Conservation (phyloP, 768 basidiomycete genomes). For the Daedaleopsis nitida region DNA sequence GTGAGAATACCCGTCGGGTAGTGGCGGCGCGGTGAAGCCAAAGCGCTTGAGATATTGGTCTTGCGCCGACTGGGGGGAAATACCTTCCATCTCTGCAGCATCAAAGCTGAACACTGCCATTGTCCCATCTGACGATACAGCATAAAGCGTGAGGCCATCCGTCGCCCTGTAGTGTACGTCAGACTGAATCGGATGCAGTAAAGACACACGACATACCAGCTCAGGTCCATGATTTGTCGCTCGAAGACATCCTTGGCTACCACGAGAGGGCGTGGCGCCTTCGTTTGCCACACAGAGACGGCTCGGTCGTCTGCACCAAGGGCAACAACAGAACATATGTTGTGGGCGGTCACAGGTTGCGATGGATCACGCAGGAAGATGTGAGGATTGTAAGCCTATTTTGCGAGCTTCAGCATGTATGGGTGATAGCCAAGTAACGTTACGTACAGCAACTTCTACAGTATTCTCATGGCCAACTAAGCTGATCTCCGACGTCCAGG, state of each 20-base stretch:
- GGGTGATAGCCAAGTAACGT: not conserved
- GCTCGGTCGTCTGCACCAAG: constrained; percentile 93
- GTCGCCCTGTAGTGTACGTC: constrained; percentile 64
- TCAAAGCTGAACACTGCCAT: constrained; percentile 89
- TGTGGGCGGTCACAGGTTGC: constrained; percentile 69
- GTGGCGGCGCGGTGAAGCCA: constrained; percentile 65
- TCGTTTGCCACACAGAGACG: constrained; percentile 96
- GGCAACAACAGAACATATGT: constrained; percentile 90
- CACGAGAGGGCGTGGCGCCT: constrained; percentile 85
- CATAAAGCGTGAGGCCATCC: constrained; percentile 91
- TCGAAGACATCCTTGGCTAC: constrained; percentile 95
- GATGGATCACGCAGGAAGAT: constrained; percentile 83
- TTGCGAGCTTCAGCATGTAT: constrained; percentile 10
- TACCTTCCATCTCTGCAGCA: constrained; percentile 76
- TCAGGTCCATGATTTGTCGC: constrained; percentile 91
- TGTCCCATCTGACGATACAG: constrained; percentile 94
- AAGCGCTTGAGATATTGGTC: constrained; percentile 82
- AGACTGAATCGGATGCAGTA: constrained; percentile 6
- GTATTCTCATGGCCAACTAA: constrained; percentile 98
- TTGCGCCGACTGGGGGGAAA: constrained; percentile 72
- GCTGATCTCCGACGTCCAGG: constrained; percentile 91
- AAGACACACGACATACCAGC: constrained; percentile 58
- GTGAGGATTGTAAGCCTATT: constrained; percentile 90
- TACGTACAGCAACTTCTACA: constrained; percentile 87
- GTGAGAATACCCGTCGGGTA: constrained; percentile 76